Conservation (phyloP, 129 eudicot genomes). For the Calendula officinalis region DNA sequence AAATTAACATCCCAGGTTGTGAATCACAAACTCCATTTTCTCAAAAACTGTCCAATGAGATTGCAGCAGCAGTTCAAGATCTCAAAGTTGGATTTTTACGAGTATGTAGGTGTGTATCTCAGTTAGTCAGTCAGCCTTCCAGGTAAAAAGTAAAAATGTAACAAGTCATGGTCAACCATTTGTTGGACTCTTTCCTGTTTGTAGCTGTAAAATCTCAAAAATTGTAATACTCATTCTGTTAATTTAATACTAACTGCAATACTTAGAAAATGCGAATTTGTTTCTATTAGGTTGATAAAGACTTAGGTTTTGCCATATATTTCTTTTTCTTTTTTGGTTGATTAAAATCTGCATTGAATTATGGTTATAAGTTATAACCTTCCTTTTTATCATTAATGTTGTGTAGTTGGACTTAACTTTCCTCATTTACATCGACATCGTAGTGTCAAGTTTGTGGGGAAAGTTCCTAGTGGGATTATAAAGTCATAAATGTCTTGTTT, state of each 20-base stretch:
- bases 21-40: conserved; percentile 18
- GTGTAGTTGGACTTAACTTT: conserved; percentile 30
- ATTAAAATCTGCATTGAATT: neutral
- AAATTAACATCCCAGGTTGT: conserved; percentile 29
- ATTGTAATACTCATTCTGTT: neutral
- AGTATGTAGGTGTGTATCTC: conserved; percentile 61
- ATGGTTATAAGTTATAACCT: conserved; percentile 17
- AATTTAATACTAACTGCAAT: neutral
- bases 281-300: conserved; percentile 8
- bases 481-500: conserved; percentile 20
- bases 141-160: conserved; percentile 16
- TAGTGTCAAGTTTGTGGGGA: conserved; percentile 29
- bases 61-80: conserved; percentile 42
- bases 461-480: conserved; percentile 25
- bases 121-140: conserved; percentile 37
- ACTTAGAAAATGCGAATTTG: conserved; percentile 1
- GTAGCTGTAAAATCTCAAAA: conserved; percentile 1
- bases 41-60: conserved; percentile 36
- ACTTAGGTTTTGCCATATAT: neutral
- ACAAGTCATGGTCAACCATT: conserved; percentile 23
- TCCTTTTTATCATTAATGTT: neutral
- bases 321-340: neutral
- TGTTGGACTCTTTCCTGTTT: conserved; percentile 14
- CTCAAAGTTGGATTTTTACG: conserved; percentile 55
- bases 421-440: conserved; percentile 10